Evolutionary conservation across 2,329 filamentous ascomycete species (phyloP).

Genomic region (Mariannaea elegans): DNA sequence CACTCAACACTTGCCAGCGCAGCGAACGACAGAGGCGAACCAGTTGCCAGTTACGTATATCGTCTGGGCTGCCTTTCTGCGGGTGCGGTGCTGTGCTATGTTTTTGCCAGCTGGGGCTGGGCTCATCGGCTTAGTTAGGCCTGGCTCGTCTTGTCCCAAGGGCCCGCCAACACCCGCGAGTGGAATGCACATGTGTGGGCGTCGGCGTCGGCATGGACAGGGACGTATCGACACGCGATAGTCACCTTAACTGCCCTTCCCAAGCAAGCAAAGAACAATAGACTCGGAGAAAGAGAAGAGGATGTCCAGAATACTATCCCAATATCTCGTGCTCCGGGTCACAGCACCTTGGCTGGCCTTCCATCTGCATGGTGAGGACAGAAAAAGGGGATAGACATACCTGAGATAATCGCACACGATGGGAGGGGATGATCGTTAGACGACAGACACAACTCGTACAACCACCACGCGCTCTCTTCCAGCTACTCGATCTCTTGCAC

Average conservation of each 20-base stretch:
- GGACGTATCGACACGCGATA: slow-evolving; percentile 11
- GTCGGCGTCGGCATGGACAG: slow-evolving; percentile 29
- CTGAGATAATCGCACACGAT: slow-evolving; percentile 29
- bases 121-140: neutral
- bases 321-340: slow-evolving; percentile 7
- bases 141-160: neutral
- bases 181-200: slow-evolving; percentile 18
- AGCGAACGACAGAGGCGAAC: slow-evolving; percentile 8
- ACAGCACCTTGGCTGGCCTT: slow-evolving; percentile 24
- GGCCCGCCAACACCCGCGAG: neutral
- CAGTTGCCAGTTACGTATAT: neutral
- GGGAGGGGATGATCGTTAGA: slow-evolving; percentile 10
- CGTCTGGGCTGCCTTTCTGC: neutral
- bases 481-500: slow-evolving; percentile 3
- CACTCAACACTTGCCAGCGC: slow-evolving; percentile 26
- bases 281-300: slow-evolving; percentile 12
- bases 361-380: slow-evolving; percentile 17
- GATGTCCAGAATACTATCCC: slow-evolving; percentile 13
- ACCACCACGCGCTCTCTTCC: slow-evolving; percentile 13
- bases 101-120: neutral
- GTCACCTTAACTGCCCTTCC: slow-evolving; percentile 22
- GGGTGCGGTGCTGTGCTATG: neutral
- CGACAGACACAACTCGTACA: slow-evolving; percentile 32
- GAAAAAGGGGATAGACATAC: slow-evolving; percentile 34
- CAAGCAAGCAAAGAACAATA: slow-evolving; percentile 11